A percentile compares a stretch with the other conserved stretches of the same genome.
Evolutionary conservation across 2,329 filamentous ascomycete genomes (phyloP).

Genomic region (Xylaria hypoxylon): DNA sequence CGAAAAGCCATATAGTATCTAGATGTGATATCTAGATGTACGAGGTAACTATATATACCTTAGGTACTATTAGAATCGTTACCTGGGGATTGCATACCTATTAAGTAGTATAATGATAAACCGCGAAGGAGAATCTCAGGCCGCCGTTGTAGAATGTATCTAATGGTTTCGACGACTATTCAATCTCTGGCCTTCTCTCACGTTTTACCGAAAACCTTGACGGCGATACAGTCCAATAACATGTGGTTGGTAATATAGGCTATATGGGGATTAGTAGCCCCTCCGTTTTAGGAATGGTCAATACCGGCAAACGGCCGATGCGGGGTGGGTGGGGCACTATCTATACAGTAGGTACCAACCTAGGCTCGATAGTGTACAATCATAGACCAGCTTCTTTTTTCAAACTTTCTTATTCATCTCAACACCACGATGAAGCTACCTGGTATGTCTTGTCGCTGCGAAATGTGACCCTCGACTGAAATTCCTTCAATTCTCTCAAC

Average conservation of each 20-base stretch:
- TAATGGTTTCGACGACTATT: no score
- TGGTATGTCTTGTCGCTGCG: background rate
- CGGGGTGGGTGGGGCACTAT: constrained; percentile 23
- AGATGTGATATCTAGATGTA: no score
- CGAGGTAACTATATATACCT: no score
- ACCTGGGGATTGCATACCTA: no score
- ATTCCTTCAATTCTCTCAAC: background rate
- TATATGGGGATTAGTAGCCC: background rate
- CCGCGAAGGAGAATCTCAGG: no score
- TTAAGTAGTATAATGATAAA: no score
- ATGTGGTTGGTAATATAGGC: constrained; percentile 1
- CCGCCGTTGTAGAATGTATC: no score
- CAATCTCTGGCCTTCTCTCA: background rate
- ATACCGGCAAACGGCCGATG: constrained; percentile 21
- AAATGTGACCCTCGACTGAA: background rate
- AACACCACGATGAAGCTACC: background rate
- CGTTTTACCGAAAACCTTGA: background rate
- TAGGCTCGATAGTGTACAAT: no score
- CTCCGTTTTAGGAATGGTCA: constrained; percentile 21
- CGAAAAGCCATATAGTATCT: no score
- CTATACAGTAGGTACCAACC: background rate
- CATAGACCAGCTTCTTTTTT: background rate
- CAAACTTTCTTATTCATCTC: background rate
- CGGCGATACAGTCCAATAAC: no score
- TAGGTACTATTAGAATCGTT: no score